Evolutionary conservation across 1,284 basidiomycete genomes (phyloP), one percentile per base, ranked within the genome.

Genomic region (Tilletia walkeri): DNA sequence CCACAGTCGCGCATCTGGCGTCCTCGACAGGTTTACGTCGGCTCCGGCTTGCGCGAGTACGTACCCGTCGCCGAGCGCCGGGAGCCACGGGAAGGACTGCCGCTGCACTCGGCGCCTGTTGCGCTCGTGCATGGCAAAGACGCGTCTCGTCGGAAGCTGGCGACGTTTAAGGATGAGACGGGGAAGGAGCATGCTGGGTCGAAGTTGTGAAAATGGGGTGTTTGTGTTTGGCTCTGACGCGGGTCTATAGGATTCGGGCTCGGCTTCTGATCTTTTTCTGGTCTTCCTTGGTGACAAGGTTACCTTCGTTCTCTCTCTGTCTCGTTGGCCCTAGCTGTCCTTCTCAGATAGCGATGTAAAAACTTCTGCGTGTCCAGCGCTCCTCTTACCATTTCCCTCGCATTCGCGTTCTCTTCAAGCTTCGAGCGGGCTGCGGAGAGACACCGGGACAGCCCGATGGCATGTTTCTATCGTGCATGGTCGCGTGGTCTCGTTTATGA

Each of bases 21-120:
- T 3, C 70, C 70, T 4, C 38, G 66, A 0, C 70, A 71, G 48
- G 10, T 71, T 41, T 70, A 70, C 53, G 38, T 70, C 9, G 69
- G 69, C 45, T 65, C 41, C 16, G 41, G 39, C 53, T 34, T 50
- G 39, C 18, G 69, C 16, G 65, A 67, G 5, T 70, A 70, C 66
- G 41, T 67, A 6, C 30, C 49, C 41, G 18, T 70, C 2, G 54
- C 30, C 4, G 30, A 41, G 36, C 36, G 69, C 14, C 39, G n/a
- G 6, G 50, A 67, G 39, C 61, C n/a, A 14, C 38, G 20, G 56
- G 69, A 65, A 47, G 69, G 9, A 0, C 14, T 36, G 4, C 30
- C 14, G 18, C 39, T 20, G 30, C 53, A 65, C 24, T 4, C 12
- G 0, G 34, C 56, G 3, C 68, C 68, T 9, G 59, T 65, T 5